phyloP scores from a whole-genome alignment of 257 asterid species.

The Solanum pinnatisectum region DNA sequence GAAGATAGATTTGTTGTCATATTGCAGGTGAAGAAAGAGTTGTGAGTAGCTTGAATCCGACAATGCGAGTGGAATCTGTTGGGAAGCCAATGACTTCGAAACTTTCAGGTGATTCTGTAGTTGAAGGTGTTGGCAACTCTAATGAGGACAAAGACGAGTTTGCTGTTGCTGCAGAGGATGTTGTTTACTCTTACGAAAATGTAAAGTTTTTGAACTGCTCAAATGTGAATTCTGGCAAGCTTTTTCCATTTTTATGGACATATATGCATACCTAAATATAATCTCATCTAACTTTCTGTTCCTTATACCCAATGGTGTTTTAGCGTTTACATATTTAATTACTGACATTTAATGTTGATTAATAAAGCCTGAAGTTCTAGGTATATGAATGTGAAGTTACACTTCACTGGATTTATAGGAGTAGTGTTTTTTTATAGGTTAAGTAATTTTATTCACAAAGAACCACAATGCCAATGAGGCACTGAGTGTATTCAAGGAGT shows the following conservation, averaged over 20 bases:
- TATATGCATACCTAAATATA: background rate
- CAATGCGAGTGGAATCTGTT: conserved; percentile 44
- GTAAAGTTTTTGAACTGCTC: conserved; percentile 18
- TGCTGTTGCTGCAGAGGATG: conserved; percentile 32
- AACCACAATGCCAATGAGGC: background rate
- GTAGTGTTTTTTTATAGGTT: background rate
- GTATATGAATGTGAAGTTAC: background rate
- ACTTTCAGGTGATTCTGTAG: conserved; percentile 43
- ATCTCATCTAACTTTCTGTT: background rate
- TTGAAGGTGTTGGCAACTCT: conserved; percentile 57
- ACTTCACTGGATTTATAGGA: background rate
- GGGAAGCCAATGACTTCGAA: conserved; percentile 62
- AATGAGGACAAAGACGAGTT: conserved; percentile 50
- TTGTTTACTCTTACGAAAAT: conserved; percentile 27
- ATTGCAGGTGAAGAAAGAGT: background rate
- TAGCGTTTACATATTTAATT: background rate
- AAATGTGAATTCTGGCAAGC: background rate
- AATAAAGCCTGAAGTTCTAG: background rate
- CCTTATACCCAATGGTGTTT: background rate
- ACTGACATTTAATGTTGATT: background rate
- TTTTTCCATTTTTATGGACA: background rate
- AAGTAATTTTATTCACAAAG: background rate
- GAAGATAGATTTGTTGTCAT: background rate
- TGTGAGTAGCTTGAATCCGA: conserved; percentile 28
- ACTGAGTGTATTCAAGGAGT: background rate